Percentiles rank a stretch among this genome's conserved stretches.
Evolutionary conservation across 768 basidiomycete species (phyloP).

Genomic region (Dentipellis fragilis): DNA sequence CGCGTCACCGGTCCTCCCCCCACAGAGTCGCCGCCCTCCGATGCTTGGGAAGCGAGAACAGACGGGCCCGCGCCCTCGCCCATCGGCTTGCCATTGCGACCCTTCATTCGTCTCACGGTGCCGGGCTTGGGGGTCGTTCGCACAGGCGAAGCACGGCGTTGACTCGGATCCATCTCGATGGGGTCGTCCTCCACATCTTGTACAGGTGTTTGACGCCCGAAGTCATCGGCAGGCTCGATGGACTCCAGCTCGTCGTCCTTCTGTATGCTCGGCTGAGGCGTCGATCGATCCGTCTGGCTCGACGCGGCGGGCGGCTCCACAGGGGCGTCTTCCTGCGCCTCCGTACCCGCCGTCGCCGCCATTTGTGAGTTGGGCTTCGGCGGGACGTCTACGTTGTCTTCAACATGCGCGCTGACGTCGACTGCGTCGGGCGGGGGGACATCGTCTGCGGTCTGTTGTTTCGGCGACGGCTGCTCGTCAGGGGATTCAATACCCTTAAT

Average conservation of each 20-base stretch:
- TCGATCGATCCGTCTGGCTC: neutral
- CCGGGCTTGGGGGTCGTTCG: neutral
- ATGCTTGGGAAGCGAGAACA: neutral
- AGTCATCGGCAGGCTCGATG: neutral
- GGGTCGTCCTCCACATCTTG: conserved; percentile 7
- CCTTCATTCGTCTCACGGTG: conserved; percentile 1
- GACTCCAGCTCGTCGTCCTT: conserved; percentile 9
- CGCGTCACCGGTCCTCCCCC: neutral
- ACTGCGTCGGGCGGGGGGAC: neutral
- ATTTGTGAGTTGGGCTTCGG: neutral
- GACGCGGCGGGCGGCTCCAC: neutral
- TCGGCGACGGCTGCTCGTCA: too few species aligned
- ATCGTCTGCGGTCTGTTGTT: too few species aligned
- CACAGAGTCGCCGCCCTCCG: neutral
- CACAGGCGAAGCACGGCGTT: neutral
- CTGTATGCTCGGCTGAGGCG: neutral
- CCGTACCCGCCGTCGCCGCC: neutral
- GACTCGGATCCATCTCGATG: conserved; percentile 7
- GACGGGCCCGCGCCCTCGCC: neutral
- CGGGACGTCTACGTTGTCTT: neutral
- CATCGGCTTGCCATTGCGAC: neutral
- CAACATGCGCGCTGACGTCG: neutral
- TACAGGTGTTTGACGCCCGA: neutral
- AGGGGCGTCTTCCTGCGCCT: neutral
- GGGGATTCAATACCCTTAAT: neutral